Evolutionary conservation across 2,329 filamentous ascomycete genomes (phyloP).

Genomic region (Alternaria panax): DNA sequence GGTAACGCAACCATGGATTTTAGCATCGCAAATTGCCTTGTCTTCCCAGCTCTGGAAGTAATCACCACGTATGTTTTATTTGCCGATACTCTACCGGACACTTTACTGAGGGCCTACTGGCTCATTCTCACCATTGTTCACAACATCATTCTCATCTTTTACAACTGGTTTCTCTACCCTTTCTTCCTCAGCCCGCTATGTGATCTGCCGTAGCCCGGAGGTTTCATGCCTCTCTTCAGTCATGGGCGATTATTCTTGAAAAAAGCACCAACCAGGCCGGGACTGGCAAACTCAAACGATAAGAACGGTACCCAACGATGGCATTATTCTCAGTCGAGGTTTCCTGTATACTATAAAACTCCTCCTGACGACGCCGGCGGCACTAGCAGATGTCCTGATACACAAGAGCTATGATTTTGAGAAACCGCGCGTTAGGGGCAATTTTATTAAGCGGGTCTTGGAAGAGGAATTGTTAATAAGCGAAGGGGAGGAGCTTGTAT

Average conservation of each 20-base stretch:
- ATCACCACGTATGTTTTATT: conserved; percentile 29
- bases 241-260: conserved; percentile 48
- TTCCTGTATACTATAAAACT: conserved; percentile 51
- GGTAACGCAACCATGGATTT: conserved; percentile 22
- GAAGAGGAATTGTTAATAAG: conserved; percentile 61
- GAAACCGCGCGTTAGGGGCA: conserved; percentile 53
- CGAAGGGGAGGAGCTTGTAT: conserved; percentile 60
- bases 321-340: conserved; percentile 50
- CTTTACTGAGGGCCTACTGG: conserved; percentile 26
- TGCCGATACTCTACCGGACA: conserved; percentile 20
- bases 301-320: conserved; percentile 51
- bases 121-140: conserved; percentile 29
- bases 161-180: conserved; percentile 46
- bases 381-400: conserved; percentile 61
- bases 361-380: conserved; percentile 49
- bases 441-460: conserved; percentile 58
- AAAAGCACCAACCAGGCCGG: conserved; percentile 40
- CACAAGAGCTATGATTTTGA: conserved; percentile 63
- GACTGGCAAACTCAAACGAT: conserved; percentile 44
- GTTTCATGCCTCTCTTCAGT: conserved; percentile 45
- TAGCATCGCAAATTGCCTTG: conserved; percentile 20
- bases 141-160: conserved; percentile 19
- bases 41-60: conserved; percentile 30
- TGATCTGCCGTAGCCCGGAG: conserved; percentile 46
- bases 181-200: conserved; percentile 51